Conservation (phyloP, 2,329 filamentous ascomycete species). For the Colletotrichum orbiculare region DNA sequence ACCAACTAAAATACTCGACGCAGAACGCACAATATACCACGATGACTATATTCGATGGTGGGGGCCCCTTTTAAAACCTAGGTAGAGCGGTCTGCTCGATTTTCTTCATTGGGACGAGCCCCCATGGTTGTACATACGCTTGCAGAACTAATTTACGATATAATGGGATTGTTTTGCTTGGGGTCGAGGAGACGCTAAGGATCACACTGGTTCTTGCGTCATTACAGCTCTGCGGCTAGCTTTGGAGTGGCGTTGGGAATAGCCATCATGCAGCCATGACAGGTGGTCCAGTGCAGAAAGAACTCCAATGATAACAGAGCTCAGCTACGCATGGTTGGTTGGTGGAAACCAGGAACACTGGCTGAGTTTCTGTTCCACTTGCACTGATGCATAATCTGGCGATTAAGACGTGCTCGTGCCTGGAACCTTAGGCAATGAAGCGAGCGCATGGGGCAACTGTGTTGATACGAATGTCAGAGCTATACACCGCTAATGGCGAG, state of each 20-base stretch:
- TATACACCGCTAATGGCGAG: no score
- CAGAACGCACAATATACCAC: conserved; percentile 17
- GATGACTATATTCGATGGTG: conserved; percentile 18
- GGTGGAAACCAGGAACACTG: background rate
- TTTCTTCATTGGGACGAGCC: conserved; percentile 9
- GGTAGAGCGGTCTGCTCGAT: conserved; percentile 19
- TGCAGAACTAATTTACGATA: conserved; percentile 23
- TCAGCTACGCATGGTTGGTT: conserved; percentile 22
- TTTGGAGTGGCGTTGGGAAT: conserved; percentile 15
- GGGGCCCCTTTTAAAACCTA: conserved; percentile 28
- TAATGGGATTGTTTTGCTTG: conserved; percentile 31
- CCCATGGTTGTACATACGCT: conserved; percentile 30
- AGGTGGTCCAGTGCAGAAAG: conserved; percentile 33
- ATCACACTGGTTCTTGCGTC: conserved; percentile 17
- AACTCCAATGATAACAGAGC: conserved; percentile 34
- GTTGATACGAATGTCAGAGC: no score
- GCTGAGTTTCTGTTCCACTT: no score
- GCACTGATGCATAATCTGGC: no score
- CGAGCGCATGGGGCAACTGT: no score
- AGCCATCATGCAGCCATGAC: conserved; percentile 29
- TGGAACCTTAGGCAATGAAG: no score
- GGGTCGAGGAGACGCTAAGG: conserved; percentile 18
- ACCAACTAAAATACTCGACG: conserved; percentile 41
- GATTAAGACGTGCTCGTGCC: no score
- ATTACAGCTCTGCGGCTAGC: conserved; percentile 29